Percentiles rank a stretch among this genome's conserved stretches.
These are phyloP conservation scores for Xylariaceae sp. DNA, from an alignment of 2,329 filamentous ascomycete species.

Conservation along the genomic window DNA sequence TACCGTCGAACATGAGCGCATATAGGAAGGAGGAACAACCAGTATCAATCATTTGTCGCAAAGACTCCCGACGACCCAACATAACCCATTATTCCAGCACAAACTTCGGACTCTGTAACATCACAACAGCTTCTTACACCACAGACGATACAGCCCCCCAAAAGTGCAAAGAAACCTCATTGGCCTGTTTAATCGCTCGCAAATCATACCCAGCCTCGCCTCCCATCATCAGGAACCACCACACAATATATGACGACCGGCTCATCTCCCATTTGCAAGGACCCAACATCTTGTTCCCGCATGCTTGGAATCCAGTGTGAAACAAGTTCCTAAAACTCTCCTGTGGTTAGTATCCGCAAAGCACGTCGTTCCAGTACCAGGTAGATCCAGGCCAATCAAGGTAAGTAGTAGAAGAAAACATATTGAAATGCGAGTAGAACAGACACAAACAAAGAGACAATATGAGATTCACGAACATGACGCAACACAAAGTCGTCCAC, in stretches of 20 bases:
- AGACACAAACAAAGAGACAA: background rate
- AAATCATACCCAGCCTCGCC: background rate
- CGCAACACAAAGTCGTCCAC: background rate
- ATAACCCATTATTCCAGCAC: background rate
- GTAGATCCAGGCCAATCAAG: constrained; percentile 1
- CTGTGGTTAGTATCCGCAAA: constrained; percentile 9
- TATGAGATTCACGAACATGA: constrained; percentile 12
- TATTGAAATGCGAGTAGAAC: background rate
- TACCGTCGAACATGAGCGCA: background rate
- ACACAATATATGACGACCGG: background rate
- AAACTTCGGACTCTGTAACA: background rate
- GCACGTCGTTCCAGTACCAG: background rate
- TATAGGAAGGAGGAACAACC: background rate
- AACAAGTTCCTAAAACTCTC: constrained; percentile 1
- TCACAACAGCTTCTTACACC: background rate
- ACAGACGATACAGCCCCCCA: background rate
- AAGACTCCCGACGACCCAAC: background rate
- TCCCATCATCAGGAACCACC: background rate
- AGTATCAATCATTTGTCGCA: background rate
- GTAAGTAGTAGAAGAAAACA: background rate
- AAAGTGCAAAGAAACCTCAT: background rate
- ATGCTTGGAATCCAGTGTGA: background rate
- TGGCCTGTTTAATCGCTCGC: background rate
- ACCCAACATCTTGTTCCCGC: background rate
- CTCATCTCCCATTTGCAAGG: background rate